Percentiles rank a stretch among this genome's conserved stretches.
Conservation (phyloP, 2,329 filamentous ascomycete genomes). For the Macrophomina phaseolina region DNA sequence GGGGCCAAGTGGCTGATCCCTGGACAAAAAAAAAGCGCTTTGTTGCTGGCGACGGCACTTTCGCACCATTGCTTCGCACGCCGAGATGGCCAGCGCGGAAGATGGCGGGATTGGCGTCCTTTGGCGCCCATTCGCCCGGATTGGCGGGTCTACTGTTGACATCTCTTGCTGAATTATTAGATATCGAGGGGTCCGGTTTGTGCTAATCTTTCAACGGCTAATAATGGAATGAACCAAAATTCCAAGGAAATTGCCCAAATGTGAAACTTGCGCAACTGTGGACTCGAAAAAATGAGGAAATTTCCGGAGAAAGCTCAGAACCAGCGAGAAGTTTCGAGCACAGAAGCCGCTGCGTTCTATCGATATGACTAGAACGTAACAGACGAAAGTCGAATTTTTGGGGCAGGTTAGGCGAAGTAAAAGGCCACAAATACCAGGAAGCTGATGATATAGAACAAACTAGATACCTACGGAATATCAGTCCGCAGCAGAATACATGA, state of each 20-base stretch:
- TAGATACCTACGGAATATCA: slow-evolving; percentile 24
- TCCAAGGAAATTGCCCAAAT: not conserved
- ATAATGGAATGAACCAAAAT: not conserved
- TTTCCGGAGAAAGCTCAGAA: not conserved
- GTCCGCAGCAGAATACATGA: slow-evolving; percentile 15
- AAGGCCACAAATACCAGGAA: not conserved
- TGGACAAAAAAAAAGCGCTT: not conserved
- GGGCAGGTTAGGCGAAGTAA: not conserved
- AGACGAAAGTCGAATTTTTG: not conserved
- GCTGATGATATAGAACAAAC: slow-evolving; percentile 23
- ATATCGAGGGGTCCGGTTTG: not conserved
- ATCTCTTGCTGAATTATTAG: not conserved
- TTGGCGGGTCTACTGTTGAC: slow-evolving; percentile 13
- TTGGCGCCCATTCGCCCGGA: not conserved
- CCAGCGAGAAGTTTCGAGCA: not conserved
- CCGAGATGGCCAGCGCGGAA: not conserved
- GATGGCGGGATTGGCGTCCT: not conserved
- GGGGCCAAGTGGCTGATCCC: slow-evolving; percentile 4
- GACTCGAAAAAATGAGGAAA: not conserved
- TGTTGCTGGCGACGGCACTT: not conserved
- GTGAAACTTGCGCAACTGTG: slow-evolving; percentile 11
- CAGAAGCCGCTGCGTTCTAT: not conserved
- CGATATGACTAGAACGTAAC: not conserved
- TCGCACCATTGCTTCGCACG: slow-evolving; percentile 7
- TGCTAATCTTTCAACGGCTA: slow-evolving; percentile 2